These are phyloP conservation scores for Piper longum DNA, from an alignment of 164 flowering plant species.

Conservation along the genomic window DNA sequence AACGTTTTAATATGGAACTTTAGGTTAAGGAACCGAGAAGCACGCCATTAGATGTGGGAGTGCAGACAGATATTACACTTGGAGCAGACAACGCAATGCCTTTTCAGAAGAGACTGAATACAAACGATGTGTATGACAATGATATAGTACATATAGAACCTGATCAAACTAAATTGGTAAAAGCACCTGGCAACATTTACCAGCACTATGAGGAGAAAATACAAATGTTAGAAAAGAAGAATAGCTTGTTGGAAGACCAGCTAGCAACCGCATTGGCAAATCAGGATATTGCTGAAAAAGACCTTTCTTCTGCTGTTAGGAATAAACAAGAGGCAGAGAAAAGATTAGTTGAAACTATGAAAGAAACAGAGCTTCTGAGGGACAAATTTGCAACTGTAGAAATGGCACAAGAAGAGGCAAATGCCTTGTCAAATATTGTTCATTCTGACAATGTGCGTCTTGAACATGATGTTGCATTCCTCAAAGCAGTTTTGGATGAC, in stretches of 20 bases:
- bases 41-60: constrained; percentile 26
- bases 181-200: constrained; percentile 32
- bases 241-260: constrained; percentile 71
- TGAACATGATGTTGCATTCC: constrained; percentile 95
- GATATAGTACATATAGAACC: constrained; percentile 26
- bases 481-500: constrained; percentile 90
- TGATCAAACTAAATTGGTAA: constrained; percentile 24
- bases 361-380: constrained; percentile 69
- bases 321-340: constrained; percentile 72
- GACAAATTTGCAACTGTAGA: constrained; percentile 69
- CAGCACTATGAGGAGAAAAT: constrained; percentile 59
- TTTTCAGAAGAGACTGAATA: constrained; percentile 21
- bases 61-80: constrained; percentile 13
- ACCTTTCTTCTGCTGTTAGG: constrained; percentile 44
- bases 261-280: constrained; percentile 50
- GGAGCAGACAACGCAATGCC: constrained; percentile 29
- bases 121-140: constrained; percentile 20
- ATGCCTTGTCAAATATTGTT: constrained; percentile 73
- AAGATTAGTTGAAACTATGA: constrained; percentile 42
- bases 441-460: constrained; percentile 96
- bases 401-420: constrained; percentile 86
- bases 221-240: constrained; percentile 43
- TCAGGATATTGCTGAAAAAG: constrained; percentile 64
- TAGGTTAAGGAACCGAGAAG: constrained; percentile 39
- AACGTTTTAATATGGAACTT: constrained; percentile 1